These are phyloP conservation scores for Marchantia polymorpha DNA, from an alignment of 225 moss, liverwort and hornwort genomes.

Conservation along the genomic window DNA sequence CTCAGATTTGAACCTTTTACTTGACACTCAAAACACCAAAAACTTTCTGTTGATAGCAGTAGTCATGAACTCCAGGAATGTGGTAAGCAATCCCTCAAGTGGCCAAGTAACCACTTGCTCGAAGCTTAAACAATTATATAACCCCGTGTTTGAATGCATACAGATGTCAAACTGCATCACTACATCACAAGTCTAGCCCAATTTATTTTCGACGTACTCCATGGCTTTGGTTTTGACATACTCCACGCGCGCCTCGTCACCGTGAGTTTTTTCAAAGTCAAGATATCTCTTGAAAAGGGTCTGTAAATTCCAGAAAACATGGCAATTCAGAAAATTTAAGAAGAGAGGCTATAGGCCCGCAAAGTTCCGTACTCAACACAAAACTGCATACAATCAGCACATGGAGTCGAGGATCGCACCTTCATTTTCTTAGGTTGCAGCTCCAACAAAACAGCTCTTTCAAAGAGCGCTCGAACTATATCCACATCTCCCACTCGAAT, in stretches of 20 bases:
- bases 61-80: too few species aligned
- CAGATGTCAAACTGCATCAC: background rate
- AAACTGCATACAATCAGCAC: too few species aligned
- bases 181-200: constrained; percentile 14
- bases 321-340: too few species aligned
- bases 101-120: background rate
- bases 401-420: constrained; percentile 30
- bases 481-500: constrained; percentile 65
- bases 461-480: constrained; percentile 81
- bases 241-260: constrained; percentile 53
- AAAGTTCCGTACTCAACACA: too few species aligned
- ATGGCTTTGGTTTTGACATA: constrained; percentile 52
- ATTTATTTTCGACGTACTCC: constrained; percentile 75
- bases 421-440: constrained; percentile 90
- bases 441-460: constrained; percentile 81
- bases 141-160: background rate
- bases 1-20: too few species aligned
- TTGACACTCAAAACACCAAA: too few species aligned
- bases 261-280: constrained; percentile 80
- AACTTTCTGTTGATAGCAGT: too few species aligned
- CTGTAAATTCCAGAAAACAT: constrained; percentile 33
- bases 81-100: background rate
- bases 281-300: constrained; percentile 94
- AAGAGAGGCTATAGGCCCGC: too few species aligned
- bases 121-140: background rate